Evolutionary conservation across 2,329 filamentous ascomycete genomes (phyloP).

Genomic region (Penicillium brevicompactum): DNA sequence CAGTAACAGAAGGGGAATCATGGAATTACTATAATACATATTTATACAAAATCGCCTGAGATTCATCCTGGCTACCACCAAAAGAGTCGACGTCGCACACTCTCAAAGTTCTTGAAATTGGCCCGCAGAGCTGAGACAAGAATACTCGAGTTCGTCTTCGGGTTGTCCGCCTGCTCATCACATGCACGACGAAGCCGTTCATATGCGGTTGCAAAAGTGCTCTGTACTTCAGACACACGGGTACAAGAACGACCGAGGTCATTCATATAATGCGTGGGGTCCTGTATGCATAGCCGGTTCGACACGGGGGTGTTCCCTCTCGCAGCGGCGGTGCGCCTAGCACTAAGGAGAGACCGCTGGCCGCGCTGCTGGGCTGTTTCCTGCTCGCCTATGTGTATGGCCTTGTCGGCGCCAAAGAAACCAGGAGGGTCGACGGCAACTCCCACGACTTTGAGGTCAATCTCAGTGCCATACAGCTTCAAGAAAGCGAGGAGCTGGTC

Average conservation of each 20-base stretch:
- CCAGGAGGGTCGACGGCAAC: slow-evolving; percentile 53
- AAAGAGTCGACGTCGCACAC: slow-evolving; percentile 15
- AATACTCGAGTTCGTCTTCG: slow-evolving; percentile 20
- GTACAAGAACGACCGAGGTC: slow-evolving; percentile 56
- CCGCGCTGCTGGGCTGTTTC: slow-evolving; percentile 36
- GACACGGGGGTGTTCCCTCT: slow-evolving; percentile 28
- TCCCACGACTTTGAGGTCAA: slow-evolving; percentile 51
- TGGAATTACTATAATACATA: background rate
- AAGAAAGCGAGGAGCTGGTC: slow-evolving; percentile 53
- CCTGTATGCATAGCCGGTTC: slow-evolving; percentile 57
- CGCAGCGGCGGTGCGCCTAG: slow-evolving; percentile 35
- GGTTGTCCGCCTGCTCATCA: slow-evolving; percentile 24
- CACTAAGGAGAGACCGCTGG: slow-evolving; percentile 42
- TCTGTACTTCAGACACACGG: slow-evolving; percentile 54
- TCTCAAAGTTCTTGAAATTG: slow-evolving; percentile 33
- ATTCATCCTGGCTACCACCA: background rate
- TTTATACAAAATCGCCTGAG: background rate
- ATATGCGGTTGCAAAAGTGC: slow-evolving; percentile 41
- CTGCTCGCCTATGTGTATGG: slow-evolving; percentile 5
- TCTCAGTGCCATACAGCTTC: slow-evolving; percentile 48
- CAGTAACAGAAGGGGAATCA: background rate
- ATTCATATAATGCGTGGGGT: slow-evolving; percentile 60
- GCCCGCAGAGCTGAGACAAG: slow-evolving; percentile 28
- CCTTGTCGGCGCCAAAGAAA: slow-evolving; percentile 39
- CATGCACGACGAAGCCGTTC: slow-evolving; percentile 26